phyloP scores from a whole-genome alignment of 129 eudicot genomes.

The Gnaphalium uliginosum region DNA sequence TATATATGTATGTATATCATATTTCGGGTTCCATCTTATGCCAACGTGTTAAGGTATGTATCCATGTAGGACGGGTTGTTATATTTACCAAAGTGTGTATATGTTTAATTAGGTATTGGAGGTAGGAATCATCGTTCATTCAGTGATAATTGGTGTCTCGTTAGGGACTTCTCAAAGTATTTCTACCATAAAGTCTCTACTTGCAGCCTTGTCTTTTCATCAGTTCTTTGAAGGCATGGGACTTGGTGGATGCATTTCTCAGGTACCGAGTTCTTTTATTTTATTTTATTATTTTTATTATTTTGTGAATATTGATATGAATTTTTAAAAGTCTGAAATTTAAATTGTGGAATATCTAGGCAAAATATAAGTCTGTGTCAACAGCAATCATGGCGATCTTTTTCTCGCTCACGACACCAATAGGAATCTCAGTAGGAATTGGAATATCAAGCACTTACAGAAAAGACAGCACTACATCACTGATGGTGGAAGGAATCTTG shows the following conservation, averaged over 20 bases:
- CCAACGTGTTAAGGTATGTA: too few relatives aligned
- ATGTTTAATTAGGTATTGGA: conserved; percentile 54
- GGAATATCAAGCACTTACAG: conserved; percentile 56
- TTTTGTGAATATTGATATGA: background rate
- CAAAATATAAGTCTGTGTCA: conserved; percentile 55
- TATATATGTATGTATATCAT: too few relatives aligned
- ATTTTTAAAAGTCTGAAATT: background rate
- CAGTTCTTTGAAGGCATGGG: conserved; percentile 90
- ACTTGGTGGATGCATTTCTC: conserved; percentile 86
- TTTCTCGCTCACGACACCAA: conserved; percentile 72
- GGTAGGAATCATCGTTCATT: conserved; percentile 70
- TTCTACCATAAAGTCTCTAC: conserved; percentile 61
- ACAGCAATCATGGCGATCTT: conserved; percentile 57
- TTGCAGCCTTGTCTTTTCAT: conserved; percentile 74
- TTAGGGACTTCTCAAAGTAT: conserved; percentile 58
- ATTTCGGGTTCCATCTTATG: too few relatives aligned
- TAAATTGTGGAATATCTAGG: conserved; percentile 28
- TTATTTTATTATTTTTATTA: background rate
- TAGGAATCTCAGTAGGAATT: conserved; percentile 67
- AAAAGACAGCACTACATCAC: conserved; percentile 54
- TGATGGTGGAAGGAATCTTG: conserved; percentile 62
- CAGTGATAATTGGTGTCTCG: conserved; percentile 74
- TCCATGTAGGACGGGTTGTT: too few relatives aligned
- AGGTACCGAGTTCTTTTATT: conserved; percentile 31
- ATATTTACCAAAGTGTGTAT: background rate